These are phyloP conservation scores for Platanthera guangdongensis DNA, from an alignment of 106 monocot genomes.

Conservation along the genomic window DNA sequence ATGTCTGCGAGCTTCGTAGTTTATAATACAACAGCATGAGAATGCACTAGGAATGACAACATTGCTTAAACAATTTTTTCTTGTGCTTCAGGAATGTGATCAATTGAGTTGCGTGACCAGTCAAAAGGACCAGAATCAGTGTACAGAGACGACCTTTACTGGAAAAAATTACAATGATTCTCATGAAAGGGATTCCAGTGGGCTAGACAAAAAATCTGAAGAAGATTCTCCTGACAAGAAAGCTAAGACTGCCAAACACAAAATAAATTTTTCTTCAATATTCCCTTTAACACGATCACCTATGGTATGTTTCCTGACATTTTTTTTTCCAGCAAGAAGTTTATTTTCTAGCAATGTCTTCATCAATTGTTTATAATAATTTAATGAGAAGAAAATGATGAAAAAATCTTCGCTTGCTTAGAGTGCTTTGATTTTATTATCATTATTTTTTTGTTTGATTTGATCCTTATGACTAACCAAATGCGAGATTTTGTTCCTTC, in stretches of 20 bases:
- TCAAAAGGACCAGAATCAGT: not conserved
- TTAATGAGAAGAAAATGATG: not conserved
- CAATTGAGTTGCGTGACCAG: not conserved
- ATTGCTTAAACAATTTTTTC: not conserved
- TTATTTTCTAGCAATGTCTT: not conserved
- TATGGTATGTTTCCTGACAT: not conserved
- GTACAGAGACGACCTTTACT: not conserved
- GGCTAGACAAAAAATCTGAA: not conserved
- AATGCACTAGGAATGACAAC: not conserved
- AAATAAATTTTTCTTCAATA: not conserved
- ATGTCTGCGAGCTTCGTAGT: not conserved
- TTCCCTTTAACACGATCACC: constrained; percentile 4
- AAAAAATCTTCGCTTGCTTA: too few species aligned
- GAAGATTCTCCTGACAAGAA: not conserved
- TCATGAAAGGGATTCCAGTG: not conserved
- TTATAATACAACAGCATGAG: not conserved
- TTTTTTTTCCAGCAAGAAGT: not conserved
- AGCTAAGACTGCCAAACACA: not conserved
- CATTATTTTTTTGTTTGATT: too few species aligned
- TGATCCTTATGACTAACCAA: too few species aligned
- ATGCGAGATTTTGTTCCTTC: too few species aligned
- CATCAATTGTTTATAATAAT: not conserved
- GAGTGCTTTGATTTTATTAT: too few species aligned
- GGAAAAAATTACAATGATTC: not conserved
- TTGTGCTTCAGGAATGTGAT: not conserved